These are phyloP conservation scores for Juncus effusus DNA, from an alignment of 176 grass and related monocot species.

Conservation along the genomic window DNA sequence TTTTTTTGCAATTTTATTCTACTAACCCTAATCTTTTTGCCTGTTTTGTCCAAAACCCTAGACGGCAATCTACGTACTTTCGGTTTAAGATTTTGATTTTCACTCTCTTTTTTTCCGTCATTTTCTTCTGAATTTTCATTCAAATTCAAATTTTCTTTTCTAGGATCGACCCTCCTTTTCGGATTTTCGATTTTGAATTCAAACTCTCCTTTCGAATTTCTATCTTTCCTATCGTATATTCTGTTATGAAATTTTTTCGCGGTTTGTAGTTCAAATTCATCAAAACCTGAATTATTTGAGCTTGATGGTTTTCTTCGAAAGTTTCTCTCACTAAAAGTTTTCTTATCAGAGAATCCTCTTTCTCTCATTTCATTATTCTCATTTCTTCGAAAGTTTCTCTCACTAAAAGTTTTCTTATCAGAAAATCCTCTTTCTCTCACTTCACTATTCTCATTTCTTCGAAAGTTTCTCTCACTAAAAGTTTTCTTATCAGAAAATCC, in stretches of 20 bases:
- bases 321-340: conserved; percentile 12
- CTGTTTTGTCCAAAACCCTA: conserved; percentile 60
- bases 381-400: conserved; percentile 27
- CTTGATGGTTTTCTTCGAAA: conserved; percentile 20
- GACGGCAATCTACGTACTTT: conserved; percentile 33
- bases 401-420: conserved; percentile 2
- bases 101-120: conserved; percentile 31
- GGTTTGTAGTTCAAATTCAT: conserved; percentile 16
- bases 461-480: conserved; percentile 17
- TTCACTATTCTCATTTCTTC: background rate
- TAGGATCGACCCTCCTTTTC: background rate
- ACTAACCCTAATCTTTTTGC: conserved; percentile 65
- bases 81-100: conserved; percentile 33
- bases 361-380: background rate
- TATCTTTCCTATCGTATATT: conserved; percentile 25
- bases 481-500: background rate
- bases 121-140: conserved; percentile 19
- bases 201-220: conserved; percentile 32
- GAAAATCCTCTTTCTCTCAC: too few species aligned
- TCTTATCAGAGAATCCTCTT: background rate
- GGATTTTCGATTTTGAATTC: conserved; percentile 21
- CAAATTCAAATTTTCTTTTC: background rate
- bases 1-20: conserved; percentile 41
- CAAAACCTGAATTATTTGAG: conserved; percentile 15
- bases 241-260: conserved; percentile 30